phyloP scores from a whole-genome alignment of 2,329 filamentous ascomycete species.

The Emericellopsis atlantica region DNA sequence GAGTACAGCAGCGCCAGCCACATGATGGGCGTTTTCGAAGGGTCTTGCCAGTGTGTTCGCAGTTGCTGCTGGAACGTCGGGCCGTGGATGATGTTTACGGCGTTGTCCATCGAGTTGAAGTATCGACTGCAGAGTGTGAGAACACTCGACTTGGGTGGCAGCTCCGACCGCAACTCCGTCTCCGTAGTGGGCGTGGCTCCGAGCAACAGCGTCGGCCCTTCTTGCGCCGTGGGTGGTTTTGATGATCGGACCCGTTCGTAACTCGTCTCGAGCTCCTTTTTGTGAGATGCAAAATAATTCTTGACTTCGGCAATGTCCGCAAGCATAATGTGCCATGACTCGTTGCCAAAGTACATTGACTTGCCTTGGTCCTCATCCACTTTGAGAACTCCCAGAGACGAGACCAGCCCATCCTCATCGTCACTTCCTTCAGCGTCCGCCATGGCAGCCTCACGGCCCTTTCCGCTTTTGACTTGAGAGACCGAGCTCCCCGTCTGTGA shows the following conservation, averaged over 20 bases:
- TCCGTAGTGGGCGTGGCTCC: constrained; percentile 61
- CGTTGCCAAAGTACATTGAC: constrained; percentile 69
- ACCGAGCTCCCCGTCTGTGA: constrained; percentile 28
- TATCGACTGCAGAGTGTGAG: constrained; percentile 78
- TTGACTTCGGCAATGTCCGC: constrained; percentile 85
- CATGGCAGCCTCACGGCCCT: constrained; percentile 36
- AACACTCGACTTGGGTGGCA: constrained; percentile 74
- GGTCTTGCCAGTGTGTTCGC: constrained; percentile 54
- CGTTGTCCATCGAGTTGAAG: constrained; percentile 68
- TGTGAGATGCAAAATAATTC: constrained; percentile 75
- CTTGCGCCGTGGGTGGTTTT: constrained; percentile 44
- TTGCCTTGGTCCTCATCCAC: constrained; percentile 67
- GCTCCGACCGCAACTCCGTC: constrained; percentile 62
- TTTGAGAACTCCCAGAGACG: constrained; percentile 70
- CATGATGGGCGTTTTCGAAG: constrained; percentile 59
- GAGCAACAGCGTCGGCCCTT: constrained; percentile 68
- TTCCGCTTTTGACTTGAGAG: constrained; percentile 10
- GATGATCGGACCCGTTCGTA: constrained; percentile 62
- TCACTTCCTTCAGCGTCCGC: constrained; percentile 53
- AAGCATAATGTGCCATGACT: constrained; percentile 72
- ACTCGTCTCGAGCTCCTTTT: constrained; percentile 78
- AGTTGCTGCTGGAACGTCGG: constrained; percentile 75
- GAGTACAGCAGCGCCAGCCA: constrained; percentile 71
- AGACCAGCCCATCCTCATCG: constrained; percentile 53
- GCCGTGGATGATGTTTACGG: constrained; percentile 65